phyloP scores from a whole-genome alignment of 1,284 basidiomycete species.

The Clitocybe nebularis region DNA sequence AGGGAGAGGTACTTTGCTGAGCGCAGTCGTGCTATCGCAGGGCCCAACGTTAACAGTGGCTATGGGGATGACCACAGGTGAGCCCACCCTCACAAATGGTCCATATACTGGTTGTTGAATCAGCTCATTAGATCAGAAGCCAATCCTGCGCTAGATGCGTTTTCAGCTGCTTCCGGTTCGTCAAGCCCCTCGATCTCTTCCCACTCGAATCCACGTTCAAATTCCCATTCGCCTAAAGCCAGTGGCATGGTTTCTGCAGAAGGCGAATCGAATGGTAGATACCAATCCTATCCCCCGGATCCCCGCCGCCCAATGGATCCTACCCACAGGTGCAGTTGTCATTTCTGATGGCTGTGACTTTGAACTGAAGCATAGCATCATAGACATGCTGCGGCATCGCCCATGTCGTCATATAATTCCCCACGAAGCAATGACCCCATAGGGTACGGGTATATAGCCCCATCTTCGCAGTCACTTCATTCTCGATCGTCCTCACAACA shows the following conservation, averaged over 20 bases:
- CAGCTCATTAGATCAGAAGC: slow-evolving; percentile 26
- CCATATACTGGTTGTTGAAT: too few species aligned
- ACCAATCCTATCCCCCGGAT: slow-evolving; percentile 49
- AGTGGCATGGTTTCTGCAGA: slow-evolving; percentile 40
- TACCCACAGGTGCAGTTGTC: slow-evolving; percentile 29
- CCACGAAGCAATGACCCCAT: slow-evolving; percentile 30
- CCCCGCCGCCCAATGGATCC: slow-evolving; percentile 36
- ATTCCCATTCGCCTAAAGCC: slow-evolving; percentile 49
- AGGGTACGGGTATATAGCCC: slow-evolving; percentile 34
- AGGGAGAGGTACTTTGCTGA: slow-evolving; percentile 81
- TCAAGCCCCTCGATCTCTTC: slow-evolving; percentile 39
- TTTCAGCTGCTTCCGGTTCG: slow-evolving; percentile 38
- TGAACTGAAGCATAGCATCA: slow-evolving; percentile 9
- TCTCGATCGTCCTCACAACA: slow-evolving; percentile 32
- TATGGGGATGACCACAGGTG: slow-evolving; percentile 43
- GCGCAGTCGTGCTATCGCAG: slow-evolving; percentile 68
- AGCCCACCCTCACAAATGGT: slow-evolving; percentile 19
- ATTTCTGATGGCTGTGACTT: slow-evolving; percentile 1
- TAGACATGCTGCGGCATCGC: slow-evolving; percentile 31
- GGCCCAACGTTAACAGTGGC: slow-evolving; percentile 39
- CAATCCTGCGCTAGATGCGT: slow-evolving; percentile 32
- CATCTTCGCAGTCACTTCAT: slow-evolving; percentile 28
- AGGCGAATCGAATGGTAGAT: slow-evolving; percentile 37
- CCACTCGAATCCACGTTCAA: slow-evolving; percentile 41
- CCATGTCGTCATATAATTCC: slow-evolving; percentile 31